Conservation (phyloP, 2,329 filamentous ascomycete genomes). For the Dactylella cylindrospora region DNA sequence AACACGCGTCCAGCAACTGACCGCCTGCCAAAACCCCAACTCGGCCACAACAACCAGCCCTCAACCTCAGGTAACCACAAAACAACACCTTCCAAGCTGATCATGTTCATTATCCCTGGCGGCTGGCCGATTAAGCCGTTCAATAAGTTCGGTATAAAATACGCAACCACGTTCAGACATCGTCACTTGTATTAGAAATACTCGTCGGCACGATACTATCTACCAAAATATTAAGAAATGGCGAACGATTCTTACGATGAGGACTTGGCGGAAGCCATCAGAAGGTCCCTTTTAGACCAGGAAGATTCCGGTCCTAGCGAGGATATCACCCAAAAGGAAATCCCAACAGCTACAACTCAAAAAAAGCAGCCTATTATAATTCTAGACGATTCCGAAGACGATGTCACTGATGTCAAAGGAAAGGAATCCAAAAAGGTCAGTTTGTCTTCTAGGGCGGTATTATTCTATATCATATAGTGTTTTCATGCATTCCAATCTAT, state of each 20-base stretch:
- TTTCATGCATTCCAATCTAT: background rate
- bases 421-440: conserved; percentile 18
- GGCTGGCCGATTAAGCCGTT: too few relatives aligned
- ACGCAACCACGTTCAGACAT: too few relatives aligned
- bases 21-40: too few relatives aligned
- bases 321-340: background rate
- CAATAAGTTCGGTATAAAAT: too few relatives aligned
- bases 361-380: conserved; percentile 21
- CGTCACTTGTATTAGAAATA: too few relatives aligned
- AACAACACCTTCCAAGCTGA: too few relatives aligned
- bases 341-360: conserved; percentile 26
- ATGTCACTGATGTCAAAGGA: conserved; percentile 12
- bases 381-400: conserved; percentile 29
- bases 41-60: too few relatives aligned
- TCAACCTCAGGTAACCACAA: too few relatives aligned
- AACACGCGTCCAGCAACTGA: too few relatives aligned
- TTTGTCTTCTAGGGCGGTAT: conserved; percentile 1
- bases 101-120: too few relatives aligned
- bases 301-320: background rate
- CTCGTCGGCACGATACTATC: too few relatives aligned
- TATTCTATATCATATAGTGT: background rate
- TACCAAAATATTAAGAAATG: too few relatives aligned
- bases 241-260: conserved; percentile 35
- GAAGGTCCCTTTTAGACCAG: conserved; percentile 23
- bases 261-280: conserved; percentile 35